A percentile compares a stretch with the other conserved stretches of the same genome.
Evolutionary conservation across 176 grass and related monocot species (phyloP).

Genomic region (Elaeis guineensis): DNA sequence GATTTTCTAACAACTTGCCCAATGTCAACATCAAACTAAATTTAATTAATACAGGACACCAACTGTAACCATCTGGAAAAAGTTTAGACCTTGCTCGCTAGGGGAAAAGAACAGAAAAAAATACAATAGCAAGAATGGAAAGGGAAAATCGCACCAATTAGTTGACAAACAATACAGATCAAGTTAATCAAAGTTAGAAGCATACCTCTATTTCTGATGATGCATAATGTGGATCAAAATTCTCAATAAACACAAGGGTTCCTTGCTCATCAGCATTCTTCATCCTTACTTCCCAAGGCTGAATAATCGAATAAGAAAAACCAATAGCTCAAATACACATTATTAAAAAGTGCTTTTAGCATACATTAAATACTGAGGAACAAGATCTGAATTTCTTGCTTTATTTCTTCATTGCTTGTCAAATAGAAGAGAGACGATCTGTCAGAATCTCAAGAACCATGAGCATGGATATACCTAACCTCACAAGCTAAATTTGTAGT

Average conservation of each 20-base stretch:
- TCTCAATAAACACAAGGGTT: constrained; percentile 67
- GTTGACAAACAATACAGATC: constrained; percentile 5
- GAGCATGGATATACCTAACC: too few relatives aligned
- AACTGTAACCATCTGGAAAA: too few relatives aligned
- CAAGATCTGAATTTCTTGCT: too few relatives aligned
- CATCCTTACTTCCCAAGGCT: constrained; percentile 55
- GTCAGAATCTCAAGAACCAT: too few relatives aligned
- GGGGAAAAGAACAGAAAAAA: neutral
- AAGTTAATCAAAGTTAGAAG: constrained; percentile 2
- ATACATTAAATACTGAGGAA: too few relatives aligned
- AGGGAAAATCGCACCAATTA: constrained; percentile 4
- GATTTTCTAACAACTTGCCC: too few relatives aligned
- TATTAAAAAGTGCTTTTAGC: too few relatives aligned
- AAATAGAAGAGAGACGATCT: too few relatives aligned
- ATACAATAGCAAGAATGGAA: neutral
- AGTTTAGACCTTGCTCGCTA: neutral
- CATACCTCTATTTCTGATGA: constrained; percentile 74
- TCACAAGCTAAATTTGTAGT: too few relatives aligned
- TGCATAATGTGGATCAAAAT: constrained; percentile 65
- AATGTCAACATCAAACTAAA: too few relatives aligned
- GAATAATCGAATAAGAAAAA: constrained; percentile 27
- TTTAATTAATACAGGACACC: too few relatives aligned
- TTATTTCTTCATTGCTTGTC: too few relatives aligned
- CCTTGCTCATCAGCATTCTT: constrained; percentile 38
- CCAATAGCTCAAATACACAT: neutral